Percentiles rank a stretch among this genome's conserved stretches.
Conservation (phyloP, 345 rosid genomes). For the Clarkia xantiana region DNA sequence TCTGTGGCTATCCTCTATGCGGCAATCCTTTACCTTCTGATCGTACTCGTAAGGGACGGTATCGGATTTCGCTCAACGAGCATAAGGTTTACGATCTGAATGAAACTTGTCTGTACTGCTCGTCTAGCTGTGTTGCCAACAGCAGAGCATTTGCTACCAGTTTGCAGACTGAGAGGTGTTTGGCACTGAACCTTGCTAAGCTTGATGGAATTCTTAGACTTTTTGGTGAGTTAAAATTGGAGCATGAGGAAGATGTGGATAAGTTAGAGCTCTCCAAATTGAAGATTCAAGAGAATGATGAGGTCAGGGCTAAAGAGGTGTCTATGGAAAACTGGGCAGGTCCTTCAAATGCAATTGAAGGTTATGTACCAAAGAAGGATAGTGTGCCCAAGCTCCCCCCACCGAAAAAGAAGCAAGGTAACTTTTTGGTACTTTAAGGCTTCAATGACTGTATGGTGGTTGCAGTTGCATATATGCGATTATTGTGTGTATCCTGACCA, state of each 20-base stretch:
- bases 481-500: no score
- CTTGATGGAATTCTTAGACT: constrained; percentile 31
- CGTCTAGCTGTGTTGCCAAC: constrained; percentile 38
- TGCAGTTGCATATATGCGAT: no score
- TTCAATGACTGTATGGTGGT: no score
- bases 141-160: constrained; percentile 38
- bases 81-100: constrained; percentile 61
- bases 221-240: constrained; percentile 22
- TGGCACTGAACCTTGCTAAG: constrained; percentile 25
- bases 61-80: constrained; percentile 55
- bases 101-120: constrained; percentile 70
- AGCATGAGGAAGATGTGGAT: constrained; percentile 14
- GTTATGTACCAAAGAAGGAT: constrained; percentile 51
- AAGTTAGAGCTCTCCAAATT: constrained; percentile 40
- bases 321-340: constrained; percentile 39
- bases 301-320: constrained; percentile 18
- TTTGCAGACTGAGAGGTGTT: constrained; percentile 44
- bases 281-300: constrained; percentile 41
- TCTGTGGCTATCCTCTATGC: constrained; percentile 77
- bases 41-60: constrained; percentile 40
- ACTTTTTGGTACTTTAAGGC: no score
- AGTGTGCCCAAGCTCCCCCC: constrained; percentile 3
- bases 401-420: constrained; percentile 3
- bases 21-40: constrained; percentile 26
- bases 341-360: constrained; percentile 74